Conservation (phyloP, 2,329 filamentous ascomycete species). For the Aspergillus novofumigatus region DNA sequence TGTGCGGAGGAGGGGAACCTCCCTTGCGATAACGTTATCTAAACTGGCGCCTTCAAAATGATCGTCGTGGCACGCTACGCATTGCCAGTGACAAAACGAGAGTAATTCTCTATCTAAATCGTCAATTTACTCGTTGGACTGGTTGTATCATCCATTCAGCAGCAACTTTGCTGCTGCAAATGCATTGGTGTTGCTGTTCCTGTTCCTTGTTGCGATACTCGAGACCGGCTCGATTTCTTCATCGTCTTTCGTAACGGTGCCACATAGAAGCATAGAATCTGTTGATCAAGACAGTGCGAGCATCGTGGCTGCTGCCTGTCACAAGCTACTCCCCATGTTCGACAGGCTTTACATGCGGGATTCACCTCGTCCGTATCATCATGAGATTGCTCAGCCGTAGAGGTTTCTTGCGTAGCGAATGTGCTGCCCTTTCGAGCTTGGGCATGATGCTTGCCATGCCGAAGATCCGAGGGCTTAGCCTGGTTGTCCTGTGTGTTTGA, state of each 20-base stretch:
- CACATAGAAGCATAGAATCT: conserved; percentile 33
- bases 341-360: conserved; percentile 25
- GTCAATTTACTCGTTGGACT: neutral
- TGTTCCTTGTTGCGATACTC: neutral
- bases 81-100: neutral
- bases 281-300: conserved; percentile 28
- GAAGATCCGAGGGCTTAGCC: conserved; percentile 1
- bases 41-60: neutral
- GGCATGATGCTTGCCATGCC: neutral
- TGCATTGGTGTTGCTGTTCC: neutral
- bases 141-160: neutral
- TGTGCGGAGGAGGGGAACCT: neutral
- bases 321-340: conserved; percentile 24
- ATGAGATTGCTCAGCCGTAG: conserved; percentile 1
- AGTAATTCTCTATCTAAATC: neutral
- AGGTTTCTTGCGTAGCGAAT: conserved; percentile 6
- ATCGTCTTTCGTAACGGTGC: conserved; percentile 17
- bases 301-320: conserved; percentile 28
- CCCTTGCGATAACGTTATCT: neutral
- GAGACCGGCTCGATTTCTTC: conserved; percentile 13
- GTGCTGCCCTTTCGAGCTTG: neutral
- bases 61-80: neutral
- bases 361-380: neutral
- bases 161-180: conserved; percentile 1
- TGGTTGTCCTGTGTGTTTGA: conserved; percentile 2